Evolutionary conservation across 1,284 basidiomycete genomes (phyloP).

Genomic region (Cryptococcus maquisensis): DNA sequence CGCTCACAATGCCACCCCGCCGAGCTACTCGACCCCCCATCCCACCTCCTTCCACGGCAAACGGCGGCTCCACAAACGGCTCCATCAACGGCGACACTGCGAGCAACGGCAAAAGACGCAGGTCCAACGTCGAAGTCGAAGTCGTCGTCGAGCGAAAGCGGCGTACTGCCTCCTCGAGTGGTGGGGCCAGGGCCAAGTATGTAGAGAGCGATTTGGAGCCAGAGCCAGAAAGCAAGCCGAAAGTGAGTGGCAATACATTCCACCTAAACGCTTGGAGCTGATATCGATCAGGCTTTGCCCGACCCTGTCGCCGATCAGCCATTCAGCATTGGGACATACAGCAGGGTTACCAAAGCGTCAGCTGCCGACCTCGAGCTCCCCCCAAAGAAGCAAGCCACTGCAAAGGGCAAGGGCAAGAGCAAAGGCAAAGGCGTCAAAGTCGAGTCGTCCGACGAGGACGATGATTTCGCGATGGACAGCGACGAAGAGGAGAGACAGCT

Average conservation of each 20-base stretch:
- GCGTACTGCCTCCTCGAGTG: too few relatives aligned
- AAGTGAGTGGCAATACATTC: constrained; percentile 6
- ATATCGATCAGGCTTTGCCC: too few relatives aligned
- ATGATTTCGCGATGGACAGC: constrained; percentile 25
- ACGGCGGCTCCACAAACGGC: too few relatives aligned
- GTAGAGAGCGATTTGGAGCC: not conserved
- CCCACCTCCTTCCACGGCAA: too few relatives aligned
- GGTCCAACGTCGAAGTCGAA: too few relatives aligned
- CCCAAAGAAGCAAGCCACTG: constrained; percentile 2
- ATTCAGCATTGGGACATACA: constrained; percentile 30
- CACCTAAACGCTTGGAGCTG: too few relatives aligned
- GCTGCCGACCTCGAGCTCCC: constrained; percentile 11
- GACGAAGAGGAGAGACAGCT: constrained; percentile 30
- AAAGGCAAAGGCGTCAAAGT: not conserved
- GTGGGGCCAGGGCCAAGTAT: not conserved
- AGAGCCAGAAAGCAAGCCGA: not conserved
- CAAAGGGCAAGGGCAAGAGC: constrained; percentile 6
- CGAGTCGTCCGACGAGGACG: constrained; percentile 10
- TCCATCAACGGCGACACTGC: too few relatives aligned
- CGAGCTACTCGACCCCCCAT: too few relatives aligned
- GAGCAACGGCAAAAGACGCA: too few relatives aligned
- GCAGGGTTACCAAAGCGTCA: constrained; percentile 15
- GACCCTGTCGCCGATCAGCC: constrained; percentile 14
- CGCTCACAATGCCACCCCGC: too few relatives aligned
- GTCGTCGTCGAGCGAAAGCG: too few relatives aligned